Evolutionary conservation across 768 basidiomycete species (phyloP), one percentile per base, ranked within the genome.

Genomic region (Termitomyces bulborhizus): DNA sequence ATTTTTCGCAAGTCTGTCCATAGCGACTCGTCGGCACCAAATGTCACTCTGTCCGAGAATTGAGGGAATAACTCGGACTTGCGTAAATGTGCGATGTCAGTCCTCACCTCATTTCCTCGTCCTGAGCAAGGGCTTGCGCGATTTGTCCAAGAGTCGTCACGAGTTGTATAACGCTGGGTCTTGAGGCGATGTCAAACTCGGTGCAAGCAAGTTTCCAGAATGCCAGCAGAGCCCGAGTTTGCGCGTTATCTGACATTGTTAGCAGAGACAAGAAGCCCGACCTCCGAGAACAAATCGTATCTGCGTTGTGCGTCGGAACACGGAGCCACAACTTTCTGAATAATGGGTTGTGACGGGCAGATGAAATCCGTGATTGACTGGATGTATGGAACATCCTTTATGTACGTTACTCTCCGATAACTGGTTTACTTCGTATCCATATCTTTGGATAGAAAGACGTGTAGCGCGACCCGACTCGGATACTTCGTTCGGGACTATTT

Each of bases 1-100:
- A 83, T 66, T 39, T 72, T 77, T 41, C 72, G 71, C 15, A 89
- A 68, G 56, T 74, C 65, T 21, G 72, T 63, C 86, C 86, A 89
- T 44, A 88, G 68, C 34, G 71, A 69, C 42, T 76, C 76, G 60
- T 73, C 66, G 21, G 66, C 63, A 40, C 76, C 76, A 36, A 75
- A 43, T 46, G 50, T 37, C 4, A 42, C 27, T 51, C 62, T 60
- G 16, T 27, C 46, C 43, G 39, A 37, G 39, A 42, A 45, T 31
- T 21, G 46, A 48, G 56, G 26, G 44, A 48, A 31, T 47, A 31
- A 46, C 15, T 43, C 31, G 56, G 56, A 21, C 15, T 37, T 8
- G 34, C 16, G 13, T 6, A 45, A 11, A n/a, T 45, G 26, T 29
- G 34, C 15, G 6, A 24, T 51, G 29, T 32, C 3, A 26, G 32